Conservation (phyloP, 352 stramenopile genomes). For the Pythium utonaiense region DNA sequence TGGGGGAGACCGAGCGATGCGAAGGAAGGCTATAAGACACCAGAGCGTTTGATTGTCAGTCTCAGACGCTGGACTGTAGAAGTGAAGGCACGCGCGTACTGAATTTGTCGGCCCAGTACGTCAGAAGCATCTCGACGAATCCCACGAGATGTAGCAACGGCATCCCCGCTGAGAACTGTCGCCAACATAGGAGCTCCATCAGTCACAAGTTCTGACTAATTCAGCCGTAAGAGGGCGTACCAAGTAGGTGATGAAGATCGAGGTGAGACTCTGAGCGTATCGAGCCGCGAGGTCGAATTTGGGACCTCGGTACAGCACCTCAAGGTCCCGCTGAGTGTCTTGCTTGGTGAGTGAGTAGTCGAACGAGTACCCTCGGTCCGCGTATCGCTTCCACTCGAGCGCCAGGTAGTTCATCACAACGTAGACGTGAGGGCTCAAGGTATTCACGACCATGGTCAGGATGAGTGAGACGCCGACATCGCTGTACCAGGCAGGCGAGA, state of each 20-base stretch:
- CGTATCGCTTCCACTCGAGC: conserved; percentile 46
- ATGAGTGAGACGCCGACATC: conserved; percentile 78
- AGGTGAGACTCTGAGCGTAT: conserved; percentile 74
- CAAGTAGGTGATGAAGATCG: conserved; percentile 80
- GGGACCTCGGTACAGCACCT: conserved; percentile 68
- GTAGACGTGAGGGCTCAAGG: conserved; percentile 62
- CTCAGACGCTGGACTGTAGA: no score
- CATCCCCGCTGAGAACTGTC: conserved; percentile 83
- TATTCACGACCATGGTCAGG: conserved; percentile 84
- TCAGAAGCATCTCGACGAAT: conserved; percentile 68
- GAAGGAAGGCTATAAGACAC: conserved; percentile 78
- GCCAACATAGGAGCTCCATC: no score
- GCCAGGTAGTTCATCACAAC: conserved; percentile 53
- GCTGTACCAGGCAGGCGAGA: conserved; percentile 71
- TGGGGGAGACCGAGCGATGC: conserved; percentile 61
- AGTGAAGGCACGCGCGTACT: conserved; percentile 37
- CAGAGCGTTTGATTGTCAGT: no score
- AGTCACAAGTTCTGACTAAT: no score
- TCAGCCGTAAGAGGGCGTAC: no score
- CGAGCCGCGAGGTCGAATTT: conserved; percentile 72
- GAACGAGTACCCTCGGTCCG: conserved; percentile 61
- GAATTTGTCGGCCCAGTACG: conserved; percentile 87
- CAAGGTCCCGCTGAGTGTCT: conserved; percentile 80
- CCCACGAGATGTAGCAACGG: conserved; percentile 73
- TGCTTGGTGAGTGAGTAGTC: conserved; percentile 64